Base-by-base conservation (phyloP, 768 basidiomycete species). In the Rhodotorula graminis region DNA sequence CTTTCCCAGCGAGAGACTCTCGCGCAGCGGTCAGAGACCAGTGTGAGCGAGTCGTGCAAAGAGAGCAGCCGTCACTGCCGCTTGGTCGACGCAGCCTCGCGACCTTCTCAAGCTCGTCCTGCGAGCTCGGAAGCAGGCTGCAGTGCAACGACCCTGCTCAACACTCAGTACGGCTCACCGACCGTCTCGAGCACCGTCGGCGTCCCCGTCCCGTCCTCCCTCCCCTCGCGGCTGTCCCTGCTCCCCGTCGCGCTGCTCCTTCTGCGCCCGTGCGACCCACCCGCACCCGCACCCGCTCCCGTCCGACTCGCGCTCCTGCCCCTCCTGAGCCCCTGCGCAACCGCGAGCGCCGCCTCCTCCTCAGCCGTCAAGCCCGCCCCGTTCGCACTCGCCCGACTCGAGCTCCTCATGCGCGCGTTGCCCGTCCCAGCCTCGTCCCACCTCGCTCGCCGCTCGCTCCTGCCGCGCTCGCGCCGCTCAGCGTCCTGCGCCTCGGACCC, bases 381-480 rank as follows among this genome's bases (percentile, higher is more conserved):
- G n/a, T n/a, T n/a, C 49, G 49, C 9, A 37, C 58, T 52, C 47
- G 59, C 58, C 50, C 59, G 27, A 21, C 66, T 67, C 40, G 16
- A 15, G 33, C 66, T 67, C 50, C 61, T 18, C 19, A 59, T 37
- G 18, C 29, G 9, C 40, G 29, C 42, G 29, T 42, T 12, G 27
- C 52, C 44, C 56, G n/a, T 23, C 23, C 42, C 64, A 47, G 31
- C 65, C 58, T 60, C 46, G 25, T 50, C 57, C 66, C 59, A 60
- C 50, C 58, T 23, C 40, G 11, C 25, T n/a, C 49, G 25, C 7
- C 61, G 31, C 49, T 62, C 61, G 47, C 47, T 50, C 31, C 61
- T 0, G 21, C 61, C 61, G 21, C 61, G 47, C 49, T 62, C 61
- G 11, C 31, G 29, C 19, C 47, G 61, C 61, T 62, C 61, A 21